Conservation (phyloP, 495 filamentous ascomycete species). For the Annulohypoxylon stygium region DNA sequence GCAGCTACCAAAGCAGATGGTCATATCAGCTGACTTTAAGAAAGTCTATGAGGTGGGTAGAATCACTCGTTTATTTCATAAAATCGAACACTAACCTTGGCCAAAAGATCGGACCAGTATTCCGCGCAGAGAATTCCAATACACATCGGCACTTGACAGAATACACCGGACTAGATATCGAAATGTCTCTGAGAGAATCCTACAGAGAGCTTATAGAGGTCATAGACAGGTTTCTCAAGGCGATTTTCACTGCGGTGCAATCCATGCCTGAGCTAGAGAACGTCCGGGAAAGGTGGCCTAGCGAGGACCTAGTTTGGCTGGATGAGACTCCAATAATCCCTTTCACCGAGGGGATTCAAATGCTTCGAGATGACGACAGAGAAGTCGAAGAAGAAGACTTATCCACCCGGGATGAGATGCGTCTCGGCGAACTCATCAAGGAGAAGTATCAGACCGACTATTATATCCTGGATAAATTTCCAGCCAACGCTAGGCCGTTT, state of each 20-base stretch:
- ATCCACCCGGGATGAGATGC: slow-evolving; percentile 78
- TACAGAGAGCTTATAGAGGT: neutral
- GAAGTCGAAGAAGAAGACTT: slow-evolving; percentile 74
- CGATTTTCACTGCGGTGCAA: slow-evolving; percentile 56
- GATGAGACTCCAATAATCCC: slow-evolving; percentile 78
- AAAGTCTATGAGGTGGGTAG: neutral
- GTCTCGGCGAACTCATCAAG: slow-evolving; percentile 75
- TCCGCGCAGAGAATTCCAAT: slow-evolving; percentile 88
- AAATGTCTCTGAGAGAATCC: slow-evolving; percentile 78
- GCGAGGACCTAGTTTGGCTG: slow-evolving; percentile 68
- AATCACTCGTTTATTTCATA: neutral
- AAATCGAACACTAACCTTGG: neutral
- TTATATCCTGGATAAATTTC: slow-evolving; percentile 86
- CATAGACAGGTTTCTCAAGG: neutral
- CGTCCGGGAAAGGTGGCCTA: slow-evolving; percentile 62
- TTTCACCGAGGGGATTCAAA: slow-evolving; percentile 75
- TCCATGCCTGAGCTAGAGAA: slow-evolving; percentile 68
- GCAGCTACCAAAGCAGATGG: neutral
- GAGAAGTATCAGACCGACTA: slow-evolving; percentile 82
- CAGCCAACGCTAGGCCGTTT: slow-evolving; percentile 77
- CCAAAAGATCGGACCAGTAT: slow-evolving; percentile 74
- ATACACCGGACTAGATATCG: slow-evolving; percentile 86
- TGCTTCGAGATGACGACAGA: slow-evolving; percentile 78
- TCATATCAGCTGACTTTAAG: neutral
- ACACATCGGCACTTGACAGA: slow-evolving; percentile 88